Base-by-base conservation (phyloP, 164 flowering plant genomes). In the Berberis vulgaris region DNA sequence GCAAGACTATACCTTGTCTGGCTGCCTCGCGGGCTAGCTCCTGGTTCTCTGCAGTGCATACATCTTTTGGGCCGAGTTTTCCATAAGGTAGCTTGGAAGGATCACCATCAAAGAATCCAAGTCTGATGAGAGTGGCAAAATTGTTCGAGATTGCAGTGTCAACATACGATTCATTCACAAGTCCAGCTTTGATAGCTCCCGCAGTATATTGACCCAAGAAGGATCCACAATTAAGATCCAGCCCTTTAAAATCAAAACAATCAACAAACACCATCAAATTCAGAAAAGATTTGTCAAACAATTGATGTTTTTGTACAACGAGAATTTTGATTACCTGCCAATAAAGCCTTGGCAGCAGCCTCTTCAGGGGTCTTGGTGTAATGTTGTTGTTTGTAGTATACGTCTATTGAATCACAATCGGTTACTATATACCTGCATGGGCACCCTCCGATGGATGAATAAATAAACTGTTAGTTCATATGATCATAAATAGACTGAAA, bases 341-440 rank as follows among this genome's bases (percentile, higher is more conserved):
- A 62, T 59, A 94, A 71, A 12, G 89, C 60, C 45, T 54, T 62
- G 41, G 98, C 98, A 13, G 88, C 97, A 56, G 93, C 89, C 57
- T 88, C 96, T 66, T 94, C 95, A 1, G 96, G 93, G 53, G 98
- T 83, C 61, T 84, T 84, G 49, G 95, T 88, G 74, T 84, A 94
- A 49, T 88, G 88, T 57, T 94, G 98, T 6, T 9, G 0, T 39
- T 82, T 78, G 75, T 67, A 94, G 39, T 82, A 49, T 53, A 83
- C 95, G 1, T 94, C 83, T 41, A 94, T 69, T 6, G 98, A 94
- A 73, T 94, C 98, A 77, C 98, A 94, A 59, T 94, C 98, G 0
- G 97, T 74, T 45, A 86, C 94, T 52, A 94, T 88, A 81, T 93
- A 93, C 3, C 98, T 93, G 82, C 71, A 78, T 6, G 3, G 26